Evolutionary conservation across 2,329 filamentous ascomycete species (phyloP).

Genomic region (Botrytis aclada): DNA sequence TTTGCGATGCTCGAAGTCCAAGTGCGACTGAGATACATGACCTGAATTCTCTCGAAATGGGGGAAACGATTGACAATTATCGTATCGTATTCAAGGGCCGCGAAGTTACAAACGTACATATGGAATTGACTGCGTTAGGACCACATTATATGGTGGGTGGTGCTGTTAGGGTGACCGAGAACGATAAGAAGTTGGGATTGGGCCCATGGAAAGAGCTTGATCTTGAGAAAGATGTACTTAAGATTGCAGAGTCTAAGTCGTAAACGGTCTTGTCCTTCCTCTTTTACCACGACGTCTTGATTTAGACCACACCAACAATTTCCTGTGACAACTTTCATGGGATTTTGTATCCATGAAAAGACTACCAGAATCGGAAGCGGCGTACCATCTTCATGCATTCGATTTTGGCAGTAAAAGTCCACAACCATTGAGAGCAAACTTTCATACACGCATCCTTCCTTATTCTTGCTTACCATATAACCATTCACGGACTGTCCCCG

Average conservation of each 20-base stretch:
- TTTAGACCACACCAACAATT: no score
- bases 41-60: constrained; percentile 26
- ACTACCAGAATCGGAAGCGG: background rate
- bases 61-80: constrained; percentile 27
- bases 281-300: background rate
- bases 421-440: background rate
- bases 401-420: background rate
- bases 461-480: background rate
- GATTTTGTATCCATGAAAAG: background rate
- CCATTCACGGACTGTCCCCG: background rate
- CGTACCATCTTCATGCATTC: background rate
- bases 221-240: constrained; percentile 31
- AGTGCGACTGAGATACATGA: constrained; percentile 18
- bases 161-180: constrained; percentile 25
- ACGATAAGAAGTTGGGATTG: constrained; percentile 16
- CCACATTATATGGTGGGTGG: constrained; percentile 35
- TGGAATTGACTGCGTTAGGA: constrained; percentile 34
- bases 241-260: constrained; percentile 24
- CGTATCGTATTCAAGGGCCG: constrained; percentile 31
- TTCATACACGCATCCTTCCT: background rate
- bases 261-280: background rate
- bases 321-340: background rate
- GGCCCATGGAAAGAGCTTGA: constrained; percentile 27
- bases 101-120: constrained; percentile 32
- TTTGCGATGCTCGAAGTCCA: constrained; percentile 51